Conservation (phyloP, 495 filamentous ascomycete genomes). For the Trichoderma erinaceum region DNA sequence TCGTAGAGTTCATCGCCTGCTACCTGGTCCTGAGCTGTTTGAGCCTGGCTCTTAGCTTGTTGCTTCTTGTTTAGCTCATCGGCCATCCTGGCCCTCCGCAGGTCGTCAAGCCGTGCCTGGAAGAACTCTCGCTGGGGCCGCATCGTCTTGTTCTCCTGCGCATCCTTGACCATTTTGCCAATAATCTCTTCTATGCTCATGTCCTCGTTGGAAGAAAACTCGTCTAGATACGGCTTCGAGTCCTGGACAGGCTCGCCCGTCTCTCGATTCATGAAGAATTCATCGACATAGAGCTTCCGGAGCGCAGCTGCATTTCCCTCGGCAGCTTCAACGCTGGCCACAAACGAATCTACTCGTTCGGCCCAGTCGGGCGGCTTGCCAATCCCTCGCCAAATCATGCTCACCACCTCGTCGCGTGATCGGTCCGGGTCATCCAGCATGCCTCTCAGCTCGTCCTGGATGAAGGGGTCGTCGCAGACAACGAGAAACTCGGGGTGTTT, state of each 20-base stretch:
- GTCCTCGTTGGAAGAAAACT: constrained; percentile 26
- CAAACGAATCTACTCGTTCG: constrained; percentile 17
- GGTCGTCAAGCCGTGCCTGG: constrained; percentile 34
- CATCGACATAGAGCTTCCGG: constrained; percentile 25
- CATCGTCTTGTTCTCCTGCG: constrained; percentile 27
- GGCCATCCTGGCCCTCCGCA: constrained; percentile 37
- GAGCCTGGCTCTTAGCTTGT: constrained; percentile 11
- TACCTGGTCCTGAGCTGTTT: constrained; percentile 29
- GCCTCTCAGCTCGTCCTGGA: constrained; percentile 21
- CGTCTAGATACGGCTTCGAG: constrained; percentile 35
- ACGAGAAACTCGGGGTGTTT: constrained; percentile 5
- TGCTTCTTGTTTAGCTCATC: constrained; percentile 25
- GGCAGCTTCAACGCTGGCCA: constrained; percentile 19
- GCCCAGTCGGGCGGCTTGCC: constrained; percentile 21
- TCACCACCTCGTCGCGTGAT: constrained; percentile 18
- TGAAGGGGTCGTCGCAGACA: constrained; percentile 20
- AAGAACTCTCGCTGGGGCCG: constrained; percentile 31
- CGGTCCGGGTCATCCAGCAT: constrained; percentile 25
- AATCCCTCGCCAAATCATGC: constrained; percentile 16
- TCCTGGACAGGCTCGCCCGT: constrained; percentile 21
- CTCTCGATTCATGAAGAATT: constrained; percentile 29
- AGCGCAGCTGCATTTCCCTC: constrained; percentile 20
- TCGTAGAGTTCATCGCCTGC: constrained; percentile 31
- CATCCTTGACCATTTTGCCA: constrained; percentile 32
- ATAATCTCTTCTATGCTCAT: constrained; percentile 33